Conservation (phyloP, 352 stramenopile genomes). For the Phytophthora sansomeana region DNA sequence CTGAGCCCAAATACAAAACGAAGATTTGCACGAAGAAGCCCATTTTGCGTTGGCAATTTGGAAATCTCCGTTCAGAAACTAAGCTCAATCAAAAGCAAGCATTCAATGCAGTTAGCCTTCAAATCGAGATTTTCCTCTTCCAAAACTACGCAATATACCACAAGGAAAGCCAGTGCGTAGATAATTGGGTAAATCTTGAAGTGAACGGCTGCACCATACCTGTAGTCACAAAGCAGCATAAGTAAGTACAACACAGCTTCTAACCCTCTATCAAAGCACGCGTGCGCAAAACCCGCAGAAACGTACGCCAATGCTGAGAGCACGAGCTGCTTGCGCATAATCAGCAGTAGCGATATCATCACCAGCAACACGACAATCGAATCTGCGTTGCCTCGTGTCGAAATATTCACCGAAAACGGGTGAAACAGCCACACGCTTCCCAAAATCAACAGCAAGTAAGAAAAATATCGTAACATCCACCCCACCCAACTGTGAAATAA, state of each 20-base stretch:
- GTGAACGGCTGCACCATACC: constrained; percentile 96
- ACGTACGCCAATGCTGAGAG: constrained; percentile 74
- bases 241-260: background rate
- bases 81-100: background rate
- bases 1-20: constrained; percentile 61
- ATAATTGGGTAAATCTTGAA: constrained; percentile 99
- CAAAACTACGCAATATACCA: constrained; percentile 54
- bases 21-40: constrained; percentile 56
- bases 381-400: constrained; percentile 98
- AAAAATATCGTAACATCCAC: background rate
- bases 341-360: constrained; percentile 89
- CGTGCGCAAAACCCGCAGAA: background rate
- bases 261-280: background rate
- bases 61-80: constrained; percentile 83
- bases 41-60: constrained; percentile 55
- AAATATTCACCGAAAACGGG: constrained; percentile 99
- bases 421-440: constrained; percentile 97
- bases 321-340: constrained; percentile 84
- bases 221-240: constrained; percentile 31
- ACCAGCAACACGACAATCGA: constrained; percentile 95
- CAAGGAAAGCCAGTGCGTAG: constrained; percentile 92
- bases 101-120: background rate
- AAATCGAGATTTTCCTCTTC: background rate
- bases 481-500: background rate
- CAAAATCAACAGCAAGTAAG: constrained; percentile 2